Conservation (phyloP, 1,284 basidiomycete species). For the Cutaneotrichosporon dermatis region DNA sequence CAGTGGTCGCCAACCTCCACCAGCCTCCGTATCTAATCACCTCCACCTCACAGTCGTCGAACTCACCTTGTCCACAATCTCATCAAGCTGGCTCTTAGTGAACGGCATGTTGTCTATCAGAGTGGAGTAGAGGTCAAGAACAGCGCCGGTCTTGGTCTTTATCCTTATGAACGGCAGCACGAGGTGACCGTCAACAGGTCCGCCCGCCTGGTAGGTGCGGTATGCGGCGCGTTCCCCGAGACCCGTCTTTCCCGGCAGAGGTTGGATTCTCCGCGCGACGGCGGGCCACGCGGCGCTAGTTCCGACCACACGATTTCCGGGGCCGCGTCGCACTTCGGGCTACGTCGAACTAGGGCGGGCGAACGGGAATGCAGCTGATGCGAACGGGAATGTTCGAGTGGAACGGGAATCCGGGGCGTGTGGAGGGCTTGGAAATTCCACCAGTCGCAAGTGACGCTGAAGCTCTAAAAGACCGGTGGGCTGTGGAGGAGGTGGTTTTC, state of each 20-base stretch:
- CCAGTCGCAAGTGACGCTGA: background rate
- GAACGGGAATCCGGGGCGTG: background rate
- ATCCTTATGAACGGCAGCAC: background rate
- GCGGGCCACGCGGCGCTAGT: too few species aligned
- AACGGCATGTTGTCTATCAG: conserved; percentile 14
- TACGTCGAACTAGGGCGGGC: too few species aligned
- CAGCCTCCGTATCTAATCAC: background rate
- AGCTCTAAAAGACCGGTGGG: background rate
- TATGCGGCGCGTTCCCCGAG: background rate
- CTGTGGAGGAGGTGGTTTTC: background rate
- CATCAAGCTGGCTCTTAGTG: conserved; percentile 19
- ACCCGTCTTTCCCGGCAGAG: background rate
- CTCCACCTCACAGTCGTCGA: background rate
- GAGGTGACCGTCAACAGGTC: too few species aligned
- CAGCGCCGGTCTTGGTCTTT: background rate
- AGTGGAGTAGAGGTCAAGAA: background rate
- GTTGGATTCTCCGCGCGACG: too few species aligned
- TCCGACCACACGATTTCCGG: too few species aligned
- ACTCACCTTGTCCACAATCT: conserved; percentile 19
- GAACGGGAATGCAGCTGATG: too few species aligned
- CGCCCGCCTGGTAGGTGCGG: too few species aligned
- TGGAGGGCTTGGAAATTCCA: background rate
- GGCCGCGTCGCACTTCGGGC: too few species aligned
- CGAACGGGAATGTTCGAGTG: too few species aligned
- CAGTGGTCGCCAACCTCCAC: too few species aligned